Evolutionary conservation across 805 yeast genomes (phyloP).

Genomic region (Candida tammaniensis): DNA sequence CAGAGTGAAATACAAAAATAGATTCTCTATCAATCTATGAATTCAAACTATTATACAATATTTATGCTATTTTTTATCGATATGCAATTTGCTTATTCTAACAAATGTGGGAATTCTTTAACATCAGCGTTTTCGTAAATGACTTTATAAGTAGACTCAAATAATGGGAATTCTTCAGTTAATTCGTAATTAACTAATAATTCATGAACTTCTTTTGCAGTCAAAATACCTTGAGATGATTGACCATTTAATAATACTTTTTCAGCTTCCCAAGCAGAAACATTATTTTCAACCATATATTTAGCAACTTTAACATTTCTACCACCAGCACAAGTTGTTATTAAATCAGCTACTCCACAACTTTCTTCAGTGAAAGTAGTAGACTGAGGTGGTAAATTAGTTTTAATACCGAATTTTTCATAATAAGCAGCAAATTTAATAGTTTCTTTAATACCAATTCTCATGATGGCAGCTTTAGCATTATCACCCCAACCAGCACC

Average conservation of each 20-base stretch:
- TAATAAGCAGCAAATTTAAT: constrained; percentile 67
- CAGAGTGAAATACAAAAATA: no score
- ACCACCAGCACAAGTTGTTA: constrained; percentile 97
- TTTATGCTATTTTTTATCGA: not conserved
- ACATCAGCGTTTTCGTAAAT: constrained; percentile 73
- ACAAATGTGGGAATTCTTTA: constrained; percentile 68
- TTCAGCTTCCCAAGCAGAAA: constrained; percentile 78
- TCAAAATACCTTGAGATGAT: constrained; percentile 92
- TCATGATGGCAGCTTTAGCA: constrained; percentile 96
- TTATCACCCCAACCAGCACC: constrained; percentile 99
- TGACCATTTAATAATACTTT: constrained; percentile 87
- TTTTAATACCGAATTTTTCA: constrained; percentile 55
- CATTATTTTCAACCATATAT: constrained; percentile 78
- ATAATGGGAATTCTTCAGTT: constrained; percentile 74
- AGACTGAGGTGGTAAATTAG: constrained; percentile 58
- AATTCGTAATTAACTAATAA: constrained; percentile 55
- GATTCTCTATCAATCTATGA: no score
- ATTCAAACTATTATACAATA: no score
- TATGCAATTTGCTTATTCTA: constrained; percentile 34
- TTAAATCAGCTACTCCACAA: constrained; percentile 97
- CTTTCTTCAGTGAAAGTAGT: constrained; percentile 88
- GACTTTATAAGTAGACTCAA: constrained; percentile 77
- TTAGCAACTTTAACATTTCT: constrained; percentile 91
- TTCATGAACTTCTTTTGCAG: constrained; percentile 88
- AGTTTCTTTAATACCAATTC: constrained; percentile 90